Base-by-base conservation (phyloP, 2,329 filamentous ascomycete genomes). In the Akanthomyces lecanii region DNA sequence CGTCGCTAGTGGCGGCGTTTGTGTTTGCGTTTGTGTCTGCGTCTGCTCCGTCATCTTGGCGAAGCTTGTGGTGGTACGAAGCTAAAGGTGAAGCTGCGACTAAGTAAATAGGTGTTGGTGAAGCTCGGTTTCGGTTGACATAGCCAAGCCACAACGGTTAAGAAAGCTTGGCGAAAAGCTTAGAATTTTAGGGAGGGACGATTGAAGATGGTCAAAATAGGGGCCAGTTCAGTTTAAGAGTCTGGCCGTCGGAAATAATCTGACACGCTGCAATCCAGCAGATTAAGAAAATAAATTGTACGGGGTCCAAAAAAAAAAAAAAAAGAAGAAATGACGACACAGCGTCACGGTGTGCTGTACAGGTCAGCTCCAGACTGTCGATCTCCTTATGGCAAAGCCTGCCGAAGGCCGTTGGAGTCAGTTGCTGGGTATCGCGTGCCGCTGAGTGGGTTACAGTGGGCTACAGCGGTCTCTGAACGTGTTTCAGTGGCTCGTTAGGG, bases 141-240 rank as follows among this genome's bases (percentile, higher is more conserved):
- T 11, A 11, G 56, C 56, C 33, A 59, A 59, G 56, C 56, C 45
- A 51, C 56, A 59, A 51, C 56, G 56, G 58, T 50, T n/a, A 14
- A 23, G 21, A 59, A 61, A 45, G 58, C 58, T 61, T 61, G 58
- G 58, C 58, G 25, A 53, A 33, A 61, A 38, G 58, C 58, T 61
- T 23, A 53, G 40, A 25, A 40, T 28, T 38, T 23, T 25, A 12
- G 38, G 5, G 8, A 38, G 51, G 28, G n/a, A 28, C 14, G 33
- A n/a, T 16, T 47, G 42, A 47, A 47, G 54, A 8, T 33, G 33
- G 25, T 47, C 11, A 10, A 11, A 18, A 36, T 58, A 23, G 42
- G 25, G 25, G 25, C 48, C 28, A 36, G 25, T 48, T 58, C n/a
- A 47, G 30, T 7, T 33, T 25, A 36, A 18, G 23, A 51, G 23